Base-by-base conservation (phyloP, 495 filamentous ascomycete genomes). In the Coniosporium apollinis region DNA sequence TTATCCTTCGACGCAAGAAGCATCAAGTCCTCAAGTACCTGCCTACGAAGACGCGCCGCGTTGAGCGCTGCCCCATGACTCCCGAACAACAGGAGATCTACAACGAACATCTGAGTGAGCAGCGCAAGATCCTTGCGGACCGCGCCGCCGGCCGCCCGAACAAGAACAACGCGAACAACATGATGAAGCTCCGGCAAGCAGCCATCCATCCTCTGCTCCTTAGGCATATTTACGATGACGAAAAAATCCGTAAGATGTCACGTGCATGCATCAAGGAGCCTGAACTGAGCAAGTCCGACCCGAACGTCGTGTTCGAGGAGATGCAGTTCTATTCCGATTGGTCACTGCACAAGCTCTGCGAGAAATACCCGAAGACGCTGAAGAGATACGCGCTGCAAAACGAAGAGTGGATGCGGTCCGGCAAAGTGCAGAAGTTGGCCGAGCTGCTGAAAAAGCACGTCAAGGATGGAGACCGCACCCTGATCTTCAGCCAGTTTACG, bases 401-500 rank as follows among this genome's bases (percentile, higher is more conserved):
- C 32, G 54, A 74, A 13, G 76, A 84, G 33, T 94, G 85, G 84
- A 80, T 93, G 70, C 72, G 91, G 40, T 78, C 76, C n/a, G 87
- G 86, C 14, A 97, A 97, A 51, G 73, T 96, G 21, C 64, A 74
- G 36, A 72, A 78, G 25, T 65, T 97, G 13, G 65, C 74, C 26
- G 67, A 75, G 39, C 67, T 97, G 18, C 64, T 96, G 0, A 59
- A 60, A 8, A 53, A 64, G 5, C 92, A 80, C 59, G 77, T 74
- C 47, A 62, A 67, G 37, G 87, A 84, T 22, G 89, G 89, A 0
- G 87, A 96, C 46, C 72, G 86, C 1, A 72, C 77, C 0, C 65
- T 97, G 2, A 66, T 97, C 13, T 97, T 97, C 60, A 87, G 77
- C 5, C 80, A 93, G 40, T 97, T 94, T 54, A 79, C 83, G 26